Percentiles rank a stretch among this genome's conserved stretches.
phyloP scores from a whole-genome alignment of 495 filamentous ascomycete genomes.

The Massariosphaeria phaeospora region DNA sequence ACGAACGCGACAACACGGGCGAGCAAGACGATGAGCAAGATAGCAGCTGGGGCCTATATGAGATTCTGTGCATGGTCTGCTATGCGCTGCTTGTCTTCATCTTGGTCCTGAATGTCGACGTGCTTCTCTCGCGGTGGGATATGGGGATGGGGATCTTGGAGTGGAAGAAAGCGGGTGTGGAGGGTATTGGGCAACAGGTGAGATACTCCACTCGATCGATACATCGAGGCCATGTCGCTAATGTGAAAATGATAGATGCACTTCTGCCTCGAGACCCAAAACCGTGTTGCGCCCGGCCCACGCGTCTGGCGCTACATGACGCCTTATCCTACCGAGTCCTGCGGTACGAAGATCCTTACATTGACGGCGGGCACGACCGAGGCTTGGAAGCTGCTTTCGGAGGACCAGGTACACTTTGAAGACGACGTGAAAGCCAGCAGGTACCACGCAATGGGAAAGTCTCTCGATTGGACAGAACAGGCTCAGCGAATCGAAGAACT shows the following conservation, averaged over 20 bases:
- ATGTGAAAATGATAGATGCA: not conserved
- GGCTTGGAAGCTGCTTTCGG: not conserved
- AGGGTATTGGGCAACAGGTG: not conserved
- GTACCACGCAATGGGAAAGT: not conserved
- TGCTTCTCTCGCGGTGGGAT: not conserved
- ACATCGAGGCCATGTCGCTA: not conserved
- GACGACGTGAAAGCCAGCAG: not conserved
- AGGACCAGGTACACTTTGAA: not conserved
- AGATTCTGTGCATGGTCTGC: not conserved
- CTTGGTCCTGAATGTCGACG: not conserved
- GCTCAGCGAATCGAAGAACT: not conserved
- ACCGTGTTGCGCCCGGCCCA: not conserved
- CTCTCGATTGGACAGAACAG: not conserved
- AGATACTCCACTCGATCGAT: not conserved
- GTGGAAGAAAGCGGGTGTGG: not conserved
- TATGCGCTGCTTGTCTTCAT: not conserved
- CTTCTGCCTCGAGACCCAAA: not conserved
- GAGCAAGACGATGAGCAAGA: not conserved
- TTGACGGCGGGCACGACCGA: not conserved
- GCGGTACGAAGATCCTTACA: not conserved
- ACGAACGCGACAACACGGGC: not conserved
- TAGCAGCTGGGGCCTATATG: not conserved
- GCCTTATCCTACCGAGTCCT: not conserved
- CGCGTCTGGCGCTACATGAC: not conserved
- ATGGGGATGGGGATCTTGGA: not conserved